Percentiles rank a stretch among this genome's conserved stretches.
These are phyloP conservation scores for Comarum palustre DNA, from an alignment of 306 rosid genomes.

Conservation along the genomic window DNA sequence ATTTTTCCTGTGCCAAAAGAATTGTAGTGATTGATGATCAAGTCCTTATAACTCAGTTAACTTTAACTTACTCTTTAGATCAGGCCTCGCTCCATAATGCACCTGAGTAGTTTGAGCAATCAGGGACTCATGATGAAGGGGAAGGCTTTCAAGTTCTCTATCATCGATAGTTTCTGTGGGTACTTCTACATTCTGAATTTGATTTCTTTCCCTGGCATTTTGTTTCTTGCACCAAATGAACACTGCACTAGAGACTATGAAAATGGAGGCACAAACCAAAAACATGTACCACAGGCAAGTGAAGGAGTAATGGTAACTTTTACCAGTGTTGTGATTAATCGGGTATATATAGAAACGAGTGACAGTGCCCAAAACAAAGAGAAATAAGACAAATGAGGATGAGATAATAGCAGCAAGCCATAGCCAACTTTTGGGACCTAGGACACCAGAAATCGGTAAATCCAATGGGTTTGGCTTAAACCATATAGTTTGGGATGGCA, in stretches of 20 bases:
- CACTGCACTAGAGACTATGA: constrained; percentile 30
- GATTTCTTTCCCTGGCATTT: constrained; percentile 11
- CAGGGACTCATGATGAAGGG: constrained; percentile 25
- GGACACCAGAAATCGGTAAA: constrained; percentile 29
- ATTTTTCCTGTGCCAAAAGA: not conserved
- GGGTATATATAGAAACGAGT: constrained; percentile 47
- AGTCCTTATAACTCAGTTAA: not conserved
- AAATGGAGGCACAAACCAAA: constrained; percentile 34
- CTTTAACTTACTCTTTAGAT: constrained; percentile 36
- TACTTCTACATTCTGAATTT: not conserved
- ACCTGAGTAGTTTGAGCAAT: constrained; percentile 34
- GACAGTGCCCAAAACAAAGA: constrained; percentile 33
- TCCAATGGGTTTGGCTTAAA: constrained; percentile 34
- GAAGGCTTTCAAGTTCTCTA: constrained; percentile 41
- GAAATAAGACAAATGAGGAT: constrained; percentile 40
- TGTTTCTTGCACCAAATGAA: constrained; percentile 36
- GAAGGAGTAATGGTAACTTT: constrained; percentile 34
- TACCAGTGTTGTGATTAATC: constrained; percentile 22
- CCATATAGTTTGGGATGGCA: constrained; percentile 24
- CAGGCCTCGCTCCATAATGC: constrained; percentile 43
- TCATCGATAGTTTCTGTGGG: constrained; percentile 13
- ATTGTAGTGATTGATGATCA: not conserved
- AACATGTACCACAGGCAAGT: constrained; percentile 42
- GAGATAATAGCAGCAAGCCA: constrained; percentile 37
- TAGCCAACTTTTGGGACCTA: constrained; percentile 44